Base-by-base conservation (phyloP, 306 rosid genomes). In the Cucumis sativus region DNA sequence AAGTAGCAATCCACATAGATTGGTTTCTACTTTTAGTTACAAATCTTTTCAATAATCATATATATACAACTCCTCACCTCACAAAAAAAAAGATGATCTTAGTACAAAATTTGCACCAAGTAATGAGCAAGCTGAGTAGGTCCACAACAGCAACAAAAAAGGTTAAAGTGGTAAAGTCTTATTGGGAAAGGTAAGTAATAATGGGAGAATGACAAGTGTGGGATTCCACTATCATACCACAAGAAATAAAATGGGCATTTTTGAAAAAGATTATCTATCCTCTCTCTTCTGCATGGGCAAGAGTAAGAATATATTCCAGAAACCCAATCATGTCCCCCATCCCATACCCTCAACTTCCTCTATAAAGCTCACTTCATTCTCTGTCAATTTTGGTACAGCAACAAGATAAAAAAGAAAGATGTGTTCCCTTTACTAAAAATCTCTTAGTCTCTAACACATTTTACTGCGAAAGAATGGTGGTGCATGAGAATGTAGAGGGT, bases 401-500 rank as follows among this genome's bases (percentile, higher is more conserved):
- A 12, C 1, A 47, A 1, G 11, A 47, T 1, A 30, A 30, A 30
- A 30, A 30, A 30, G 37, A 33, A 33, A 33, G 37, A 28, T 28
- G 30, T 28, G 37, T 33, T 33, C 33, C 25, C 25, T 28, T 28
- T 28, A 28, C 3, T 2, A 28, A 33, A 39, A 6, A 39, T 7
- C 10, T 43, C 13, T 45, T 45, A 4, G 5, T 11, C 51, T 0
- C 15, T 3, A 11, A 45, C 51, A 11, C 16, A 47, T 12, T 45
- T 40, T 1, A 40, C 2, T 40, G 49, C 10, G 57, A 40, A 71
- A 71, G 76, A 49, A 14, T 47, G 60, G 76, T 49, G 41, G 59
- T 47, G 76, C 60, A 47, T 71, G 76, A 17, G 76, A 71, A 71
- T 49, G 59, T 6, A 71, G 76, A 71, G 76, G 59, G 23, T 28